Conservation (phyloP, 169 alveolate species). For the Cardiosporidium cionae region DNA sequence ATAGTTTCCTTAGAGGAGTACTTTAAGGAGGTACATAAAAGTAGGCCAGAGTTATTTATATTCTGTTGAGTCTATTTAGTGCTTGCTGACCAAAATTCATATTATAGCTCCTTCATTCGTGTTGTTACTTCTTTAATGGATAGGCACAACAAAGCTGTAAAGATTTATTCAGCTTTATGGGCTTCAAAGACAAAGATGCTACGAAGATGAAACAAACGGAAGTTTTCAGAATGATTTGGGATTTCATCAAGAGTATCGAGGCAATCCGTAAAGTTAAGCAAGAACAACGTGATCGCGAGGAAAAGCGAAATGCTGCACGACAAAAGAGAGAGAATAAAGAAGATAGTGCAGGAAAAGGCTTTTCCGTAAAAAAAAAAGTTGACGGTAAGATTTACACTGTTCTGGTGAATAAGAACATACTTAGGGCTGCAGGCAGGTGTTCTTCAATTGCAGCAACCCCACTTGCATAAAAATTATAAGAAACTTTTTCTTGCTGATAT, state of each 20-base stretch:
- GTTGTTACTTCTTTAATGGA: background rate
- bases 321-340: slow-evolving; percentile 50
- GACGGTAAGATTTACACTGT: no score
- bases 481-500: no score
- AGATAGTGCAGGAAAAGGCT: no score
- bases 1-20: slow-evolving; percentile 26
- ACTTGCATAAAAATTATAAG: no score
- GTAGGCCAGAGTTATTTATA: background rate
- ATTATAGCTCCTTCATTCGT: background rate
- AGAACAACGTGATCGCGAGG: slow-evolving; percentile 56
- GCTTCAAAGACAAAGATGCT: slow-evolving; percentile 72
- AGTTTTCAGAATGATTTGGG: slow-evolving; percentile 65
- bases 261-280: slow-evolving; percentile 54
- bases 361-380: no score
- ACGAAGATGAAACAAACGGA: slow-evolving; percentile 65
- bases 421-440: no score
- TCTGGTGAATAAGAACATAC: no score
- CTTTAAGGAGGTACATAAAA: background rate
- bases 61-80: background rate
- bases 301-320: slow-evolving; percentile 48
- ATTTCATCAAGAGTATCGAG: slow-evolving; percentile 65
- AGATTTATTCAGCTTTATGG: slow-evolving; percentile 60
- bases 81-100: background rate
- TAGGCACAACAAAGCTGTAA: slow-evolving; percentile 53
- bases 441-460: no score